These are phyloP conservation scores for Maudiozyma serrabonitensis DNA, from an alignment of 805 yeast genomes.

Conservation along the genomic window DNA sequence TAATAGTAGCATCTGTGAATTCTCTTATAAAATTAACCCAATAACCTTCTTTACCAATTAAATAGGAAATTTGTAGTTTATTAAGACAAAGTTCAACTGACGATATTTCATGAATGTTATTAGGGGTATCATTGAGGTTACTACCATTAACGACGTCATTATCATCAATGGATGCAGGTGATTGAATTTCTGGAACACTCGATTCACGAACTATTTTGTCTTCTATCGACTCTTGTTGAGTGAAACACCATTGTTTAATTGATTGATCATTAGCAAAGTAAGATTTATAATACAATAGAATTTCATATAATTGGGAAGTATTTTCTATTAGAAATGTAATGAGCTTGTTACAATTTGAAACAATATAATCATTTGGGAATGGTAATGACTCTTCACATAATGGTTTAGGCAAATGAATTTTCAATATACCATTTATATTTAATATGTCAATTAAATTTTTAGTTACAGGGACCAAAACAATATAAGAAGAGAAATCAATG, in stretches of 20 bases:
- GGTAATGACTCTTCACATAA: too few species aligned
- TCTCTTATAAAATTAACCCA: constrained; percentile 31
- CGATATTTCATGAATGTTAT: neutral
- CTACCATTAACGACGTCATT: neutral
- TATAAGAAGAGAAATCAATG: neutral
- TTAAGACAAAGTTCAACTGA: constrained; percentile 1
- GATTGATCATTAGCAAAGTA: too few species aligned
- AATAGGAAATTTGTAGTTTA: constrained; percentile 2
- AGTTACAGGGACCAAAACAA: neutral
- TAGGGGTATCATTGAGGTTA: neutral
- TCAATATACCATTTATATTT: neutral
- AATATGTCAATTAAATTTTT: neutral
- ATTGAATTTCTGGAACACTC: too few species aligned
- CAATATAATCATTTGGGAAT: too few species aligned
- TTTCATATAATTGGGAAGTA: too few species aligned
- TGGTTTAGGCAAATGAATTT: neutral
- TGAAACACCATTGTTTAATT: too few species aligned
- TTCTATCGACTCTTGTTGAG: too few species aligned
- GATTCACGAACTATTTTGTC: too few species aligned
- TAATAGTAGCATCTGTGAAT: constrained; percentile 31
- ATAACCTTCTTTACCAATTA: constrained; percentile 36
- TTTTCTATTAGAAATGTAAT: too few species aligned
- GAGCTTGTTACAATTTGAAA: too few species aligned
- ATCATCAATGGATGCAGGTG: neutral
- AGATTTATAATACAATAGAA: too few species aligned